A percentile compares a stretch with the other conserved stretches of the same genome.
Conservation (phyloP, 768 basidiomycete species). For the Rickenella mellea region DNA sequence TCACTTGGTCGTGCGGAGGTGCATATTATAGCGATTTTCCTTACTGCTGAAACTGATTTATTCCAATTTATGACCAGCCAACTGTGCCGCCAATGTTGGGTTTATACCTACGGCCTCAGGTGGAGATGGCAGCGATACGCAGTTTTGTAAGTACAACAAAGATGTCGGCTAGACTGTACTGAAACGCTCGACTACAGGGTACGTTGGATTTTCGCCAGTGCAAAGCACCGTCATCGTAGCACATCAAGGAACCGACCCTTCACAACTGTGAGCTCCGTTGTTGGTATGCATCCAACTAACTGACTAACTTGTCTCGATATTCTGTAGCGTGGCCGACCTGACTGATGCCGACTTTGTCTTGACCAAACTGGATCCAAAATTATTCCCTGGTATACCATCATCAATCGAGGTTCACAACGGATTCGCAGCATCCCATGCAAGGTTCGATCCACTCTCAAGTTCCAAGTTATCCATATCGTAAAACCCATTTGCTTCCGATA, state of each 20-base stretch:
- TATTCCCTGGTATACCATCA: slow-evolving; percentile 36
- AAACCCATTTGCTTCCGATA: background rate
- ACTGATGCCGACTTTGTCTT: slow-evolving; percentile 29
- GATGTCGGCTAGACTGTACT: too few relatives aligned
- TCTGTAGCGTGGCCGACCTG: slow-evolving; percentile 24
- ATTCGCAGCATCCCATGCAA: slow-evolving; percentile 31
- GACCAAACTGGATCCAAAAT: slow-evolving; percentile 20
- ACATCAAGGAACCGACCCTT: slow-evolving; percentile 15
- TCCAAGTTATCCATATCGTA: background rate
- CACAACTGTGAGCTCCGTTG: slow-evolving; percentile 7
- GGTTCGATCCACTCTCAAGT: background rate
- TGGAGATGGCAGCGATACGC: slow-evolving; percentile 28
- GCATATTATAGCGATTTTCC: background rate
- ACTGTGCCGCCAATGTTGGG: slow-evolving; percentile 35
- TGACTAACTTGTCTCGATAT: background rate
- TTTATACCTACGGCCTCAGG: slow-evolving; percentile 38
- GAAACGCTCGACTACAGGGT: slow-evolving; percentile 2
- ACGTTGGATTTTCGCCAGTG: slow-evolving; percentile 3
- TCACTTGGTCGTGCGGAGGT: slow-evolving; percentile 50
- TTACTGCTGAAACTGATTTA: background rate
- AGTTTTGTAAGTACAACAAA: slow-evolving; percentile 30
- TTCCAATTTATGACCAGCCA: slow-evolving; percentile 21
- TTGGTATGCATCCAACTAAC: background rate
- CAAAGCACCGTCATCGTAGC: slow-evolving; percentile 10
- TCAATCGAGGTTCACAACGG: slow-evolving; percentile 33